Percentiles rank a stretch among this genome's conserved stretches.
These are phyloP conservation scores for Aspergillus neotritici DNA, from an alignment of 2,329 filamentous ascomycete species.

Conservation along the genomic window DNA sequence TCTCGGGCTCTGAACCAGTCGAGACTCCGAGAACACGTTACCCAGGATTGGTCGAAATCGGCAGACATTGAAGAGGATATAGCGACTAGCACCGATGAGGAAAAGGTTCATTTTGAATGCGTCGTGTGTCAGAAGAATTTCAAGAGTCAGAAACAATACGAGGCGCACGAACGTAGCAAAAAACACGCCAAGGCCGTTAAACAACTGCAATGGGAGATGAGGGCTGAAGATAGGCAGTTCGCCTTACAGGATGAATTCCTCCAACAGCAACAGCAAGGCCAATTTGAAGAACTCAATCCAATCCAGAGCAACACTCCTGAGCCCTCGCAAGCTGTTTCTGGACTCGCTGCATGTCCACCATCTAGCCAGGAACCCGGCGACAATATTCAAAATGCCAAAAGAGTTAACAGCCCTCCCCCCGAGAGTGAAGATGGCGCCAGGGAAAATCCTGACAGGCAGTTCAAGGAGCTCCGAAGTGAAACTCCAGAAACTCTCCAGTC, in stretches of 20 bases:
- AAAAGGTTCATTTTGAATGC: slow-evolving; percentile 56
- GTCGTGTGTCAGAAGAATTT: slow-evolving; percentile 62
- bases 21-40: slow-evolving; percentile 57
- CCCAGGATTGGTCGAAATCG: slow-evolving; percentile 70
- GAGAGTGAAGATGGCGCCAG: no score
- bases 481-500: neutral
- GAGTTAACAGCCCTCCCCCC: no score
- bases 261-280: neutral
- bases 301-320: neutral
- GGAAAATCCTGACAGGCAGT: no score
- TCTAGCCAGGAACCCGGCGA: no score
- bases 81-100: slow-evolving; percentile 41
- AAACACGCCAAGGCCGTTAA: slow-evolving; percentile 87
- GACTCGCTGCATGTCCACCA: no score
- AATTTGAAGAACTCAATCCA: neutral
- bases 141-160: slow-evolving; percentile 86
- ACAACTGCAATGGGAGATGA: slow-evolving; percentile 75
- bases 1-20: slow-evolving; percentile 76
- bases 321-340: no score
- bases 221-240: slow-evolving; percentile 62
- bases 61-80: slow-evolving; percentile 49
- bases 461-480: no score
- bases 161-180: slow-evolving; percentile 92
- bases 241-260: slow-evolving; percentile 14
- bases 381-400: no score